Conservation (phyloP, 345 rosid species). For the Sonneratia alba region DNA sequence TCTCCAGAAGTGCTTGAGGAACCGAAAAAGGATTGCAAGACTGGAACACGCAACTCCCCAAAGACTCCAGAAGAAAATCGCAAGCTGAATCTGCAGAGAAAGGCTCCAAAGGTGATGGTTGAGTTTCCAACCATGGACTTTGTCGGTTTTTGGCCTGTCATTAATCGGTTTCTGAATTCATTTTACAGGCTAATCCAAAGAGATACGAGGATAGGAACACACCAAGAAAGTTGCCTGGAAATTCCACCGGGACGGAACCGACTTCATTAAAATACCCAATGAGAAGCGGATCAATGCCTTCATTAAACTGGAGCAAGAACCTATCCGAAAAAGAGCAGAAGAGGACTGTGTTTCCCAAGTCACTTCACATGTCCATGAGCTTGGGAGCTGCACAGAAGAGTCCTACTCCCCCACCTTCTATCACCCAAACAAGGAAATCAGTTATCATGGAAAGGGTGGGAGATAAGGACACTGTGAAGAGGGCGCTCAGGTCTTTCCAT, state of each 20-base stretch:
- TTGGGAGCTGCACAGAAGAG: slow-evolving; percentile 28
- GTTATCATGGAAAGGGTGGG: slow-evolving; percentile 87
- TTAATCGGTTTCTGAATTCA: neutral
- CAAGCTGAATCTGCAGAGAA: slow-evolving; percentile 26
- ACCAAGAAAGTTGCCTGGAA: slow-evolving; percentile 13
- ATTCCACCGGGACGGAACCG: slow-evolving; percentile 24
- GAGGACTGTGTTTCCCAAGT: slow-evolving; percentile 49
- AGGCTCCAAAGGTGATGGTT: slow-evolving; percentile 44
- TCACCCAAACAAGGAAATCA: slow-evolving; percentile 35
- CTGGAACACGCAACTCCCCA: slow-evolving; percentile 5
- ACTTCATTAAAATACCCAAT: slow-evolving; percentile 16
- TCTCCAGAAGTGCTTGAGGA: slow-evolving; percentile 17
- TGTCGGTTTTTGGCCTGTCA: neutral
- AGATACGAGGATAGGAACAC: slow-evolving; percentile 19
- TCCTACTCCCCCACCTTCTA: slow-evolving; percentile 16
- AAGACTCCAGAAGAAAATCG: slow-evolving; percentile 21
- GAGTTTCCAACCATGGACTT: slow-evolving; percentile 2
- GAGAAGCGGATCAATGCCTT: slow-evolving; percentile 10
- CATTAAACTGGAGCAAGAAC: slow-evolving; percentile 14
- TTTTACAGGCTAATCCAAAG: slow-evolving; percentile 30
- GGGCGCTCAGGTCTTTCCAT: slow-evolving; percentile 76
- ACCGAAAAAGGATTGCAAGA: slow-evolving; percentile 17
- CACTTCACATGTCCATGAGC: slow-evolving; percentile 64
- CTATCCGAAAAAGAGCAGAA: slow-evolving; percentile 27
- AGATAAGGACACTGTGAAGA: slow-evolving; percentile 88